phyloP scores from a whole-genome alignment of 768 basidiomycete species.

The Tricholoma flavovirens region DNA sequence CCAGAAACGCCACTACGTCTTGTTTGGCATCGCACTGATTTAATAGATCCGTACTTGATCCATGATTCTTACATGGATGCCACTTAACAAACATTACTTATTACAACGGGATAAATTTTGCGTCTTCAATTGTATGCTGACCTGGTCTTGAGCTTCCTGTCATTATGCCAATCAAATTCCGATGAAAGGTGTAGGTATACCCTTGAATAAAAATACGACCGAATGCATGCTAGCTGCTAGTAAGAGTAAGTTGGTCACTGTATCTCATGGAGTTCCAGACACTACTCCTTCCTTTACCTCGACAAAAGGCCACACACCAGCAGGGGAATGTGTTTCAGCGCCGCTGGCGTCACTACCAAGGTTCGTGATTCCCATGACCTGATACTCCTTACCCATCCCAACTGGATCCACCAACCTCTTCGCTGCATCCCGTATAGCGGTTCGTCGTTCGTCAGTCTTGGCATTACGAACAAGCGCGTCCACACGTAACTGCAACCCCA shows the following conservation, averaged over 20 bases:
- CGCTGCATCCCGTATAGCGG: conserved; percentile 54
- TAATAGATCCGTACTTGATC: too few species aligned
- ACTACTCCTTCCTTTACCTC: conserved; percentile 7
- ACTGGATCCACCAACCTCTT: conserved; percentile 67
- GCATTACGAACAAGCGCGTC: conserved; percentile 53
- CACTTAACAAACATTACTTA: too few species aligned
- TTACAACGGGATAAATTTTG: too few species aligned
- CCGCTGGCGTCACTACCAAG: conserved; percentile 4
- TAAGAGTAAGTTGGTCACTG: not conserved
- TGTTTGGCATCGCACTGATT: not conserved
- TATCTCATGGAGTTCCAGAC: not conserved
- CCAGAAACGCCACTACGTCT: not conserved
- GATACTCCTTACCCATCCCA: conserved; percentile 88
- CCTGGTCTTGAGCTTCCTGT: too few species aligned
- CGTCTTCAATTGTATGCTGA: too few species aligned
- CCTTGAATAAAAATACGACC: not conserved
- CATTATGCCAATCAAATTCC: too few species aligned
- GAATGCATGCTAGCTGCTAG: not conserved
- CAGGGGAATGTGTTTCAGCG: conserved; percentile 1
- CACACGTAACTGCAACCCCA: conserved; percentile 70
- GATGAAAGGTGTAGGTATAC: too few species aligned
- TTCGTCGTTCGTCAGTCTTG: conserved; percentile 39
- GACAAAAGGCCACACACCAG: conserved; percentile 31
- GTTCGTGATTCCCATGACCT: conserved; percentile 59
- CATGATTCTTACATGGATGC: too few species aligned